phyloP scores from a whole-genome alignment of 805 yeast species.

The Zygosaccharomyces bailii region DNA sequence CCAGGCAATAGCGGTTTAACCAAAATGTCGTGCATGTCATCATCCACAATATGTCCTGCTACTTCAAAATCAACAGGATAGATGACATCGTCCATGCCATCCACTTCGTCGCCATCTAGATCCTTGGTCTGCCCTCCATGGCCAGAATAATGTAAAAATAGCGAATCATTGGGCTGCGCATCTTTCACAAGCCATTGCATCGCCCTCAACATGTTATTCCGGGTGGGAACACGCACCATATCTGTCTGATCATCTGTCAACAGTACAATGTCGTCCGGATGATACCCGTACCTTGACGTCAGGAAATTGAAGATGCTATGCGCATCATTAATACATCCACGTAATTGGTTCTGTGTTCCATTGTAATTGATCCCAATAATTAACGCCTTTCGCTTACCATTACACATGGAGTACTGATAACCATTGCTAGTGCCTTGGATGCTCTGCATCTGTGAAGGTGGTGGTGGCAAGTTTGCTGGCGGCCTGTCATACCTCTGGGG shows the following conservation, averaged over 20 bases:
- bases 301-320: conserved; percentile 48
- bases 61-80: conserved; percentile 70
- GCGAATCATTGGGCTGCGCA: conserved; percentile 72
- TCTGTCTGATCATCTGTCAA: conserved; percentile 55
- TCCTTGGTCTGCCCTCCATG: conserved; percentile 79
- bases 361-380: conserved; percentile 75
- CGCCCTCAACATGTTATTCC: conserved; percentile 67
- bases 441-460: conserved; percentile 26
- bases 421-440: conserved; percentile 26
- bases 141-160: conserved; percentile 82
- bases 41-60: conserved; percentile 70
- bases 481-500: conserved; percentile 25
- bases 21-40: conserved; percentile 65
- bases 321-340: conserved; percentile 82
- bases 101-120: conserved; percentile 69
- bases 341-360: conserved; percentile 56
- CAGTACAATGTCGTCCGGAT: conserved; percentile 53
- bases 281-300: conserved; percentile 44
- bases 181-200: conserved; percentile 77
- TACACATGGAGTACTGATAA: conserved; percentile 64
- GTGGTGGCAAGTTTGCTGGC: conserved; percentile 17
- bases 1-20: conserved; percentile 70
- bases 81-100: conserved; percentile 67
- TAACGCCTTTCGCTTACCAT: conserved; percentile 71
- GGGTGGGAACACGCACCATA: conserved; percentile 54